These are phyloP conservation scores for Umbilicus rupestris DNA, from an alignment of 164 flowering plant species.

Conservation along the genomic window DNA sequence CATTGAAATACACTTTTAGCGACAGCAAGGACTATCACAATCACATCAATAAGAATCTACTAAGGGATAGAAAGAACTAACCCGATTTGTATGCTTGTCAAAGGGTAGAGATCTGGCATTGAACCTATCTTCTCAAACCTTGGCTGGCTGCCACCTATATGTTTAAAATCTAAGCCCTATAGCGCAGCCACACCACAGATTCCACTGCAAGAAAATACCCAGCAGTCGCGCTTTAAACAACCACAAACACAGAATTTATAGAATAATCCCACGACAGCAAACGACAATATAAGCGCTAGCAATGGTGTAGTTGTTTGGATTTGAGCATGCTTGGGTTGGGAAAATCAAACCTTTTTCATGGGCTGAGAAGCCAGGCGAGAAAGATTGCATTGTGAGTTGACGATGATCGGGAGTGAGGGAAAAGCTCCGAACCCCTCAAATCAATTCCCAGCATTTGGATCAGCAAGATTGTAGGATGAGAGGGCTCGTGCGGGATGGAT, in stretches of 20 bases:
- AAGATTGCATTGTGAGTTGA: slow-evolving; percentile 2
- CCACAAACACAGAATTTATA: no score
- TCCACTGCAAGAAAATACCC: neutral
- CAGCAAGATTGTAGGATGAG: neutral
- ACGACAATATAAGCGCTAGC: neutral
- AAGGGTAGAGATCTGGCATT: slow-evolving; percentile 14
- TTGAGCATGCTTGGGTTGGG: neutral
- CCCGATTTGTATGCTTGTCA: slow-evolving; percentile 15
- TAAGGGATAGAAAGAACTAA: slow-evolving; percentile 7
- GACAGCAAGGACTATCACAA: neutral
- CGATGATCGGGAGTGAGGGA: neutral
- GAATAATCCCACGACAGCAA: neutral
- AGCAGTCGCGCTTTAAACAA: neutral
- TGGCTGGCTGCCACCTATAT: neutral
- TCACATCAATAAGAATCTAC: neutral
- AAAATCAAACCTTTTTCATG: slow-evolving; percentile 3
- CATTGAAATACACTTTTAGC: no score
- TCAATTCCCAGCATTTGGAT: neutral
- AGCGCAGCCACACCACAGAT: neutral
- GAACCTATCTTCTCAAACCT: slow-evolving; percentile 7
- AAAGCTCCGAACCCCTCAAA: neutral
- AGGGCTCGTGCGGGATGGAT: neutral
- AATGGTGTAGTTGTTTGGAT: neutral
- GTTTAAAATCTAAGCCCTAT: neutral
- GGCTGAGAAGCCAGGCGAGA: slow-evolving; percentile 3